phyloP scores from a whole-genome alignment of 805 yeast genomes.

The Pichia eremophila region DNA sequence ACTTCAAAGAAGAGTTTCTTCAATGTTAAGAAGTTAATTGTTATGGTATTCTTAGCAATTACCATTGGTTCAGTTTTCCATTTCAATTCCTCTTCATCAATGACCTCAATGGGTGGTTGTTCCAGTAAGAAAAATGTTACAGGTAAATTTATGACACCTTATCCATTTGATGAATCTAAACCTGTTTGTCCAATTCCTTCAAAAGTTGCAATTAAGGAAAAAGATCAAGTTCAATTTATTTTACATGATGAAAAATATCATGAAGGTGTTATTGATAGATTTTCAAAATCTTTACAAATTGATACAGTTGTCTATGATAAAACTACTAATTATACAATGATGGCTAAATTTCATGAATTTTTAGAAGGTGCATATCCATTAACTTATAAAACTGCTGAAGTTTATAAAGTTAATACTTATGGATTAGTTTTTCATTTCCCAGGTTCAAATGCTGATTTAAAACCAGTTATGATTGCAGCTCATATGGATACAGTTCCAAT shows the following conservation, averaged over 20 bases:
- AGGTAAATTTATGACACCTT: no score
- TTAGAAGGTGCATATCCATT: constrained; percentile 13
- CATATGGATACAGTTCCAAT: constrained; percentile 82
- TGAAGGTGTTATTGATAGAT: constrained; percentile 29
- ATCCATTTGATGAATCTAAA: not conserved
- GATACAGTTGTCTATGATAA: constrained; percentile 36
- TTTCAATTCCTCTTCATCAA: not conserved
- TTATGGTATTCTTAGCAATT: constrained; percentile 2
- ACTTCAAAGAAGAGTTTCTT: not conserved
- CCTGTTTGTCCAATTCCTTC: constrained; percentile 20
- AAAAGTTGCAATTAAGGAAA: constrained; percentile 13
- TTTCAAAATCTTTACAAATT: constrained; percentile 42
- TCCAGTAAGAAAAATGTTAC: not conserved
- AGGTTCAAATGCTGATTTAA: constrained; percentile 41
- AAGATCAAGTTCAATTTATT: constrained; percentile 18
- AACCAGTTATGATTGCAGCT: constrained; percentile 64
- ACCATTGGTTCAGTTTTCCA: not conserved
- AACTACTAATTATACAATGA: constrained; percentile 13
- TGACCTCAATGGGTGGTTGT: not conserved
- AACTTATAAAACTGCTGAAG: constrained; percentile 33
- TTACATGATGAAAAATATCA: constrained; percentile 27
- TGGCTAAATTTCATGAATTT: constrained; percentile 16
- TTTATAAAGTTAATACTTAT: constrained; percentile 49
- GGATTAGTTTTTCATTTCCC: constrained; percentile 60
- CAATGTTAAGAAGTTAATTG: constrained; percentile 1